Base-by-base conservation (phyloP, 2,329 filamentous ascomycete species). In the Fusarium armeniacum region DNA sequence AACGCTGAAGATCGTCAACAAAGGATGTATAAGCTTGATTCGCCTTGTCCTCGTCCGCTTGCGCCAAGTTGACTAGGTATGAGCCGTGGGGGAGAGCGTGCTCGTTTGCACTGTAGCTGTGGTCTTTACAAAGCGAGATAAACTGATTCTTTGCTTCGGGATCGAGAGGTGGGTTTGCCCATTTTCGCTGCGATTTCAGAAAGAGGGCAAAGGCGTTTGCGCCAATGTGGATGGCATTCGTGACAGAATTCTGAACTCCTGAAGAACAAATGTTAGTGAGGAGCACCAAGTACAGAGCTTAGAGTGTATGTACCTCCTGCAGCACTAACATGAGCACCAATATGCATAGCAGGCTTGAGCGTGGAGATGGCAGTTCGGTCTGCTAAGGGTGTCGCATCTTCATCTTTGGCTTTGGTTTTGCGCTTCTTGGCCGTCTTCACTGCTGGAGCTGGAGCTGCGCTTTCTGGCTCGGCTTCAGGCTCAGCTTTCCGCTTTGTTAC, bases 201-300 rank as follows among this genome's bases (percentile, higher is more conserved):
- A 99, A 99, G 22, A 98, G 85, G 6, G 96, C 96, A 73, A 98
- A 97, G 12, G 94, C 89, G 78, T 98, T 99, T 67, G 92, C 94
- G 55, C 94, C 94, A 69, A 97, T 94, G 51, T 93, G 87, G 3
- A 90, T 77, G 45, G 91, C 88, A 73, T 97, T 97, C 24, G 85
- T 83, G 62, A 98, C 86, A 0, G 94, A 87, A 79, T 98, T 98
- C 60, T 98, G 94, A 1, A 98, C 92, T 55, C 94, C 93, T 94
- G 13, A 44, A 62, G 43, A 44, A 38, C 15, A 59, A 40, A 28
- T 24, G 20, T 59, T 51, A 53, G 50, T 50, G 12, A 55, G 41
- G 22, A 8, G 15, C 8, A n/a, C 20, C 30, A 16, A 74, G 69
- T 51, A 45, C 38, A 18, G 58, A 5, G 33, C 10, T 35, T 26